Evolutionary conservation across 768 basidiomycete genomes (phyloP).

Genomic region (Mrakia frigida): DNA sequence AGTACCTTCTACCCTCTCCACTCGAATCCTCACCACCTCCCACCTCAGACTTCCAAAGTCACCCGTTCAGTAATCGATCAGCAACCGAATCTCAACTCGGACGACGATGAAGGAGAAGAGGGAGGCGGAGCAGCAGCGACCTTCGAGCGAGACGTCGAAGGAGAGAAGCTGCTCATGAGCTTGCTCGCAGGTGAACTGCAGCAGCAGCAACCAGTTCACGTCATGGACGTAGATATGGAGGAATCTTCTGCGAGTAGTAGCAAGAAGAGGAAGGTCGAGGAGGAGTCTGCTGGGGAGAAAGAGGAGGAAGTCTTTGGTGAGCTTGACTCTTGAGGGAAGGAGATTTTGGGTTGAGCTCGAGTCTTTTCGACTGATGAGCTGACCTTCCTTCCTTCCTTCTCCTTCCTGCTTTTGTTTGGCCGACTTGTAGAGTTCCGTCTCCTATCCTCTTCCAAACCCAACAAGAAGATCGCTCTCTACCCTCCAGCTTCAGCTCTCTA

Average conservation of each 20-base stretch:
- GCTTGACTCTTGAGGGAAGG: neutral
- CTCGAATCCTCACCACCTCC: neutral
- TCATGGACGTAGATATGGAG: conserved; percentile 3
- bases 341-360: neutral
- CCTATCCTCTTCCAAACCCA: neutral
- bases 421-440: neutral
- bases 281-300: neutral
- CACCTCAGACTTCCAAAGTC: neutral
- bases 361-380: neutral
- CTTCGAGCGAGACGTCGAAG: conserved; percentile 2
- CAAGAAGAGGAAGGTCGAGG: conserved; percentile 1
- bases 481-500: conserved; percentile 1
- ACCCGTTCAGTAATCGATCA: neutral
- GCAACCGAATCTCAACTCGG: neutral
- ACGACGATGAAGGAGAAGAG: neutral
- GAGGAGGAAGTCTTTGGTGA: conserved; percentile 11
- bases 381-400: neutral
- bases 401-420: too few species aligned
- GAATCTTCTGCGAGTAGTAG: neutral
- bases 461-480: conserved; percentile 14
- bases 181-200: neutral
- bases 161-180: neutral
- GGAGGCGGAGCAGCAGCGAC: neutral
- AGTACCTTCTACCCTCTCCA: conserved; percentile 4
- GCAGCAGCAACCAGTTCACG: too few species aligned